A percentile compares a stretch with the other conserved stretches of the same genome.
Evolutionary conservation across 352 stramenopile genomes (phyloP).

Genomic region (Phytophthora hybrid): DNA sequence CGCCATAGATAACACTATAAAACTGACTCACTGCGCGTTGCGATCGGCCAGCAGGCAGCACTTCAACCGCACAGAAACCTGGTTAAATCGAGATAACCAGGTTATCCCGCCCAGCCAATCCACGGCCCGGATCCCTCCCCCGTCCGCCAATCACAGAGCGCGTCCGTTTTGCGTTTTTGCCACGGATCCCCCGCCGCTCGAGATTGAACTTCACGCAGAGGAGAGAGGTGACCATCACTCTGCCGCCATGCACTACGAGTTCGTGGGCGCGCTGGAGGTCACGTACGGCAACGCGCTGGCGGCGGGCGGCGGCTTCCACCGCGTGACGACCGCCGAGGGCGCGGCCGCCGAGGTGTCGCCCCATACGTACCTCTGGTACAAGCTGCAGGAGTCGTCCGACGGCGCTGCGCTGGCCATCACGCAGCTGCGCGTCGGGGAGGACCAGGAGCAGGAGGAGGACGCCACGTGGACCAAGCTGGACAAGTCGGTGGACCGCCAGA

Average conservation of each 20-base stretch:
- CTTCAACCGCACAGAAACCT: not conserved
- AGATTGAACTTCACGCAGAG: constrained; percentile 24
- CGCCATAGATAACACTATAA: constrained; percentile 1
- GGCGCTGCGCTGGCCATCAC: constrained; percentile 48
- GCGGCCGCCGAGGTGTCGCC: constrained; percentile 81
- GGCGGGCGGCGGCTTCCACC: constrained; percentile 80
- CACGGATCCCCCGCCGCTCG: not conserved
- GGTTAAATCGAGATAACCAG: too few relatives aligned
- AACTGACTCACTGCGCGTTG: not conserved
- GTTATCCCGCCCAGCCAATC: too few relatives aligned
- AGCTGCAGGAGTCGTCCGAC: constrained; percentile 35
- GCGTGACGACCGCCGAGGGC: constrained; percentile 80
- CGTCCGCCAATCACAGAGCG: not conserved
- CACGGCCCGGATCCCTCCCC: too few relatives aligned
- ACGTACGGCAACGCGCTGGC: constrained; percentile 90
- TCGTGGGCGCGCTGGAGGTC: constrained; percentile 77
- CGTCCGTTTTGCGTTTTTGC: not conserved
- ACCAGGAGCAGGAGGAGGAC: constrained; percentile 30
- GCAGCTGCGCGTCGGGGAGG: constrained; percentile 55
- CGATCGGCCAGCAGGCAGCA: not conserved
- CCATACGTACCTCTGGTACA: constrained; percentile 90
- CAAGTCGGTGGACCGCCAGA: constrained; percentile 75
- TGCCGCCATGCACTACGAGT: constrained; percentile 71
- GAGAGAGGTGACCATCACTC: not conserved
- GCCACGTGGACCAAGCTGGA: constrained; percentile 69